Conservation (phyloP, 2,329 filamentous ascomycete species). For the Penicillium brasilianum region DNA sequence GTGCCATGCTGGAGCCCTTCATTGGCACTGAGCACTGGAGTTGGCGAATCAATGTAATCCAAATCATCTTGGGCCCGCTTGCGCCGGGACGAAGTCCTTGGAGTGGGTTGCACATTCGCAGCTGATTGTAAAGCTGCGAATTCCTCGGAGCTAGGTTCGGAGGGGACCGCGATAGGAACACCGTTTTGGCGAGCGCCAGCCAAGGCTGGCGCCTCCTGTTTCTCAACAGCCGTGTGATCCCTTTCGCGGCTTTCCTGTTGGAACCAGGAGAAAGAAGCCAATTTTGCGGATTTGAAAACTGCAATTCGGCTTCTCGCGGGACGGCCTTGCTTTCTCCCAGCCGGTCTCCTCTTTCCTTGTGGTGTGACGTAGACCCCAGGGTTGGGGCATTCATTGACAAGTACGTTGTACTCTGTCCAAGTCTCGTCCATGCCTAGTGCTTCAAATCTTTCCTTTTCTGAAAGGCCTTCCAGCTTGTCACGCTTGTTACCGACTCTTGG, state of each 20-base stretch:
- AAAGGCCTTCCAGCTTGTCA: slow-evolving; percentile 36
- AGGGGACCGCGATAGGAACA: not conserved
- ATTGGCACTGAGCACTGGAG: not conserved
- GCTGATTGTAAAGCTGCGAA: not conserved
- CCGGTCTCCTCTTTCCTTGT: slow-evolving; percentile 43
- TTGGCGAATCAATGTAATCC: slow-evolving; percentile 1
- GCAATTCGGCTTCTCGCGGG: slow-evolving; percentile 47
- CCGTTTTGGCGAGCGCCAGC: not conserved
- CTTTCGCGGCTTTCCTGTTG: slow-evolving; percentile 14
- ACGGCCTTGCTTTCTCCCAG: slow-evolving; percentile 46
- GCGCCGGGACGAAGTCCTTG: not conserved
- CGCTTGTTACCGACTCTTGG: slow-evolving; percentile 20
- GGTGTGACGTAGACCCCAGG: slow-evolving; percentile 51
- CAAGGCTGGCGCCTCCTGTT: not conserved
- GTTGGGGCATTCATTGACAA: slow-evolving; percentile 43
- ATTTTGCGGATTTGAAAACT: slow-evolving; percentile 44
- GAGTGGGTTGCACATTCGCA: not conserved
- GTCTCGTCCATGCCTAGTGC: slow-evolving; percentile 47
- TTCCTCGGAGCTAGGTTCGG: not conserved
- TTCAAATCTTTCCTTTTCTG: slow-evolving; percentile 46
- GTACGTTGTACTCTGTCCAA: slow-evolving; percentile 48
- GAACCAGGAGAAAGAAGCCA: slow-evolving; percentile 46
- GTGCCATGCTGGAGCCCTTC: not conserved
- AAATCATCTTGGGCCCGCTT: slow-evolving; percentile 9
- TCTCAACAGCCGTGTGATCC: not conserved